These are phyloP conservation scores for Fusarium verticillioides DNA, from an alignment of 2,329 filamentous ascomycete genomes.

Conservation along the genomic window DNA sequence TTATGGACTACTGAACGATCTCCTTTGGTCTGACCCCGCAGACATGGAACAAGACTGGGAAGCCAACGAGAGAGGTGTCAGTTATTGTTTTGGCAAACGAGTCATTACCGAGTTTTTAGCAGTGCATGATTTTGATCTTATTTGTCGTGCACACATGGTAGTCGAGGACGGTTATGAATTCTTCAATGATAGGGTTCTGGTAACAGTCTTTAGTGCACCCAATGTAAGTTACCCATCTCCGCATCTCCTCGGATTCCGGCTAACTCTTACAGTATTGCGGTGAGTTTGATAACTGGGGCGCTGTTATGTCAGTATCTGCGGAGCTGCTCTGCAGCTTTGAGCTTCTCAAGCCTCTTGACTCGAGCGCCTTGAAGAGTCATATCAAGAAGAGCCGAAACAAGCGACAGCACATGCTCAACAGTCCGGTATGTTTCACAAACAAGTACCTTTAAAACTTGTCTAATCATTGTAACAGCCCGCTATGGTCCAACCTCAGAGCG, in stretches of 20 bases:
- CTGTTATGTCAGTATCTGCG: conserved; percentile 96
- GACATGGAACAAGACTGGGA: conserved; percentile 99
- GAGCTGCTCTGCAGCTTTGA: conserved; percentile 98
- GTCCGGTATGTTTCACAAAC: conserved; percentile 75
- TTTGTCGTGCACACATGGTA: conserved; percentile 98
- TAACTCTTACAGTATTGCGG: conserved; percentile 83
- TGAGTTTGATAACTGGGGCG: conserved; percentile 99
- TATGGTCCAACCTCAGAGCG: conserved; percentile 66
- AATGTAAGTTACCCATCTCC: conserved; percentile 74
- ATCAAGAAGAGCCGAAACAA: conserved; percentile 98
- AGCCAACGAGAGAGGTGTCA: conserved; percentile 94
- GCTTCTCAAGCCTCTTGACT: conserved; percentile 94
- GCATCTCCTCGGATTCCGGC: conserved; percentile 15
- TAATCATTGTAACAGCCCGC: conserved; percentile 57
- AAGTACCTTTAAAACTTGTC: not conserved
- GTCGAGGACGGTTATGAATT: conserved; percentile 99
- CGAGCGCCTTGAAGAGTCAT: conserved; percentile 94
- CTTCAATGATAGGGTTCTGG: conserved; percentile 92
- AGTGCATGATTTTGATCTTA: conserved; percentile 94
- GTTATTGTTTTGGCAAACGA: conserved; percentile 98
- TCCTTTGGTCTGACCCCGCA: conserved; percentile 96
- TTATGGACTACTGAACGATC: conserved; percentile 92
- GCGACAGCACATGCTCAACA: conserved; percentile 94
- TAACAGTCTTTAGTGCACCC: conserved; percentile 97
- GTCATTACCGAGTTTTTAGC: conserved; percentile 97